A percentile compares a stretch with the other conserved stretches of the same genome.
These are phyloP conservation scores for Xylariaceae sp. DNA, from an alignment of 2,329 filamentous ascomycete species.

Conservation along the genomic window DNA sequence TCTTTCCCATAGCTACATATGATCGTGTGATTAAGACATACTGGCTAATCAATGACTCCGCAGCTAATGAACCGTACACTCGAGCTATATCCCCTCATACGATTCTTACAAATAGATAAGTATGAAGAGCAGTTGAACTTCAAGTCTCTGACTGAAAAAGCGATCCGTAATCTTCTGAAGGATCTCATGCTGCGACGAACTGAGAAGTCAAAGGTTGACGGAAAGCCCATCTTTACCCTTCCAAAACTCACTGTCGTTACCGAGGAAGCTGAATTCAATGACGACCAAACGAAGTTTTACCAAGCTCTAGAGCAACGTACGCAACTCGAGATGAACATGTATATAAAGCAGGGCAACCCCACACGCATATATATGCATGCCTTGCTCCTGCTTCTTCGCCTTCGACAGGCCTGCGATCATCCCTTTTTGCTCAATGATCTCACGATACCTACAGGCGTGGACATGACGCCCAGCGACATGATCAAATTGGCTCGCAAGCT, in stretches of 20 bases:
- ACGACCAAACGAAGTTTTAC: conserved; percentile 66
- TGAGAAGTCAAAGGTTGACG: conserved; percentile 76
- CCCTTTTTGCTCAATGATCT: conserved; percentile 60
- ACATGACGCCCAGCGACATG: conserved; percentile 27
- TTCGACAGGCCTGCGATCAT: conserved; percentile 80
- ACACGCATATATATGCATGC: conserved; percentile 74
- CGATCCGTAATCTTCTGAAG: conserved; percentile 72
- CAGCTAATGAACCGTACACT: conserved; percentile 75
- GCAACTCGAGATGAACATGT: conserved; percentile 25
- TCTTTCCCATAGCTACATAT: too few relatives aligned
- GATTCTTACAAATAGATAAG: conserved; percentile 73
- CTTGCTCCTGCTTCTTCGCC: conserved; percentile 71
- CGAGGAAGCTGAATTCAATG: conserved; percentile 60
- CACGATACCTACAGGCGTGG: conserved; percentile 26
- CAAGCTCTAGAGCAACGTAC: conserved; percentile 42
- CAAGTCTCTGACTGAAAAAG: conserved; percentile 53
- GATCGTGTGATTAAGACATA: too few relatives aligned
- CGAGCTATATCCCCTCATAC: conserved; percentile 74
- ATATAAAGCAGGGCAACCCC: conserved; percentile 36
- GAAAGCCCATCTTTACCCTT: conserved; percentile 68
- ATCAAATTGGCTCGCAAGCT: conserved; percentile 22
- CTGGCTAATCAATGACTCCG: not conserved
- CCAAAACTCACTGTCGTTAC: conserved; percentile 61
- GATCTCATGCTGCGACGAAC: conserved; percentile 79
- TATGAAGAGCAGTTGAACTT: conserved; percentile 67